phyloP scores from a whole-genome alignment of 1,284 basidiomycete species.

The Tilletia horrida region DNA sequence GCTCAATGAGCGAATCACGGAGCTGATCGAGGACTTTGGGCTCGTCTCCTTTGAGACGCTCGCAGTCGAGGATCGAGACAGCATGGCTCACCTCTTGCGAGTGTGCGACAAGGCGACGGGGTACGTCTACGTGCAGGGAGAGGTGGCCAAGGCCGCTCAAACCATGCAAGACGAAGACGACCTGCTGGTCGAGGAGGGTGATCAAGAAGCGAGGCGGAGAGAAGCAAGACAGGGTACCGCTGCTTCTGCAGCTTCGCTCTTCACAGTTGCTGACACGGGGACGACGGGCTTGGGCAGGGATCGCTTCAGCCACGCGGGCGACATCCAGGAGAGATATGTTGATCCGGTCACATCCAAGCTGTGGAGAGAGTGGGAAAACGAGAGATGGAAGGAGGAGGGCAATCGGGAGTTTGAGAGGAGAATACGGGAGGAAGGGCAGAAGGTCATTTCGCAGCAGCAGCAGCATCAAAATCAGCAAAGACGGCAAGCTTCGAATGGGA shows the following conservation, averaged over 20 bases:
- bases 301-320: conserved; percentile 25
- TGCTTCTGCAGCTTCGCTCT: conserved; percentile 37
- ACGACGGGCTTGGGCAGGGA: conserved; percentile 17
- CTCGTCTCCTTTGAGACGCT: conserved; percentile 95
- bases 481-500: not conserved
- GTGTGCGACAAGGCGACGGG: conserved; percentile 51
- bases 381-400: conserved; percentile 27
- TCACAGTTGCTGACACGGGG: conserved; percentile 42
- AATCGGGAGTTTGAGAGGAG: conserved; percentile 10
- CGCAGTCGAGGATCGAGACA: conserved; percentile 59
- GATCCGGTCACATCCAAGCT: conserved; percentile 28
- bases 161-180: conserved; percentile 21
- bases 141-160: conserved; percentile 18
- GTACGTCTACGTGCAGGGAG: conserved; percentile 38
- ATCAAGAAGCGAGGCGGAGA: conserved; percentile 19
- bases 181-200: conserved; percentile 15
- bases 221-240: conserved; percentile 31
- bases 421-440: conserved; percentile 1
- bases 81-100: conserved; percentile 48
- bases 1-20: conserved; percentile 86
- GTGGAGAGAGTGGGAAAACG: conserved; percentile 30
- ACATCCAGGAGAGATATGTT: conserved; percentile 48
- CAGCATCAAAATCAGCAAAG: not conserved
- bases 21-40: conserved; percentile 87
- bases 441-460: conserved; percentile 11